A percentile compares a stretch with the other conserved stretches of the same genome.
These are phyloP conservation scores for Seiridium unicorne DNA, from an alignment of 2,329 filamentous ascomycete species.

Conservation along the genomic window DNA sequence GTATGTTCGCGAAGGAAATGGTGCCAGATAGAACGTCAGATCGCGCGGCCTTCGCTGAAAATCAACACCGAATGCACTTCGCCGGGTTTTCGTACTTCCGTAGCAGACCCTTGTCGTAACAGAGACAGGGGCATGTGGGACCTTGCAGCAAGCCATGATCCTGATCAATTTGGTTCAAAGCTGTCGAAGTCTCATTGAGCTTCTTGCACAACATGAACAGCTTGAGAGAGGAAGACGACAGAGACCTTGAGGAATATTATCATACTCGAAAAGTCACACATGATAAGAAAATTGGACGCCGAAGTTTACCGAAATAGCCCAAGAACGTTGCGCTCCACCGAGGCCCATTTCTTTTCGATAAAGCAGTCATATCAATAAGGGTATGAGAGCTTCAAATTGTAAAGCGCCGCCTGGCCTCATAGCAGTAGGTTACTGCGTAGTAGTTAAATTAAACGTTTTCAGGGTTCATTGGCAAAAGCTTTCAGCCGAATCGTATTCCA, in stretches of 20 bases:
- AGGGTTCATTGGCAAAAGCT: too few relatives aligned
- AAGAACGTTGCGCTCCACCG: not conserved
- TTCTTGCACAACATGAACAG: not conserved
- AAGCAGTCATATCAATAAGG: not conserved
- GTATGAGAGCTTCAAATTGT: not conserved
- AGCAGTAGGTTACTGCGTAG: too few relatives aligned
- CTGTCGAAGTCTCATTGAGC: not conserved
- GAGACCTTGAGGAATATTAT: too few relatives aligned
- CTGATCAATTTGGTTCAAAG: not conserved
- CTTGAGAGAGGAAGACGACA: not conserved
- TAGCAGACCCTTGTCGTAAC: not conserved
- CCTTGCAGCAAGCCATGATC: not conserved
- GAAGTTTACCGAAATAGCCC: not conserved
- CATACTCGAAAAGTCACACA: not conserved
- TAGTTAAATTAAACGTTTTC: too few relatives aligned
- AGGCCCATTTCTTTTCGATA: not conserved
- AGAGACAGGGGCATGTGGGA: not conserved
- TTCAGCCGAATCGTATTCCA: too few relatives aligned
- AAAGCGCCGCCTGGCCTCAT: not conserved
- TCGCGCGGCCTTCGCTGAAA: not conserved
- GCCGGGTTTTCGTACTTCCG: not conserved
- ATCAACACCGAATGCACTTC: not conserved
- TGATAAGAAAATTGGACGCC: not conserved
- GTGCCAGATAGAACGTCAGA: not conserved
- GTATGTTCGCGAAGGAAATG: not conserved